These are phyloP conservation scores for Tylopilus balloui DNA, from an alignment of 768 basidiomycete genomes.

Conservation along the genomic window DNA sequence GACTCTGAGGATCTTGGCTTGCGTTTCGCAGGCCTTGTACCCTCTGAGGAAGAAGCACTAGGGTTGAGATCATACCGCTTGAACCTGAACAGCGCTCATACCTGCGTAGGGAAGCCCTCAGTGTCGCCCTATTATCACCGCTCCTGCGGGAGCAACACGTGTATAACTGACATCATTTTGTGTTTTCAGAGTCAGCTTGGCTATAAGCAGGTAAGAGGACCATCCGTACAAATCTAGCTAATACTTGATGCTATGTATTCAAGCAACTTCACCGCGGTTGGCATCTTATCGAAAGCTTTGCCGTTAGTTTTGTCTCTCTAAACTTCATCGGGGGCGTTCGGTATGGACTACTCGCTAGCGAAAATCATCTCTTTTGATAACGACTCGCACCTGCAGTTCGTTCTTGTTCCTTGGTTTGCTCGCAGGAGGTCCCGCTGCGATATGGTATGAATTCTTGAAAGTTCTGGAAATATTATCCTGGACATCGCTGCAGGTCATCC, in stretches of 20 bases:
- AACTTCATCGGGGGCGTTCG: constrained; percentile 88
- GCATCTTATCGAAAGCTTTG: constrained; percentile 80
- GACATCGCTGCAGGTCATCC: constrained; percentile 60
- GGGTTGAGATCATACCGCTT: constrained; percentile 95
- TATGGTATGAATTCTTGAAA: constrained; percentile 49
- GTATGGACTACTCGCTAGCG: constrained; percentile 34
- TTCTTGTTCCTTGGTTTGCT: constrained; percentile 76
- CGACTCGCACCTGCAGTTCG: constrained; percentile 41
- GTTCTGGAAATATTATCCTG: constrained; percentile 7
- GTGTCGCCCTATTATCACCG: constrained; percentile 49
- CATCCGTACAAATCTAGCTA: not conserved
- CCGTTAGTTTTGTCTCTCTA: constrained; percentile 82
- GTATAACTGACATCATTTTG: constrained; percentile 46
- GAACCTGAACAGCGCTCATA: constrained; percentile 98
- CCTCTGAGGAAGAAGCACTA: constrained; percentile 32
- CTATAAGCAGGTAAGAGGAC: constrained; percentile 62
- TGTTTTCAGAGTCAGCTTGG: constrained; percentile 61
- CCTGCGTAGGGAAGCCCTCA: constrained; percentile 98
- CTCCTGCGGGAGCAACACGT: constrained; percentile 36
- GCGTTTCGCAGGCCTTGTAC: constrained; percentile 6
- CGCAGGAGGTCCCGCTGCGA: constrained; percentile 83
- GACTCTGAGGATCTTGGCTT: constrained; percentile 18
- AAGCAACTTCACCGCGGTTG: constrained; percentile 86
- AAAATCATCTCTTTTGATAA: constrained; percentile 2
- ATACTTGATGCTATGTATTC: not conserved